phyloP scores from a whole-genome alignment of 495 filamentous ascomycete genomes.

The Talaromyces ruber region DNA sequence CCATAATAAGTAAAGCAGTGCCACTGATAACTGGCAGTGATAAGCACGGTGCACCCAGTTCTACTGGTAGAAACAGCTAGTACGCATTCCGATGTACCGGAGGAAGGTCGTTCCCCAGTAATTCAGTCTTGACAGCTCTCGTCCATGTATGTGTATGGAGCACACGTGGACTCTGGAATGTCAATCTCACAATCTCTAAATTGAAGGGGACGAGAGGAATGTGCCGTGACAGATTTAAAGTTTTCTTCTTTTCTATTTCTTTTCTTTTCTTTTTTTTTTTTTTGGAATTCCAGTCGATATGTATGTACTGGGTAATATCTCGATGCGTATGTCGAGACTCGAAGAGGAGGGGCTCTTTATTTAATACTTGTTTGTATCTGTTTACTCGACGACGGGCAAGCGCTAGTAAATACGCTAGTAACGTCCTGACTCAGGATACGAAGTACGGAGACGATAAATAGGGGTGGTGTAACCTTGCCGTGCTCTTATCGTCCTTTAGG shows the following conservation, averaged over 20 bases:
- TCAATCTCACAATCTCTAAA: background rate
- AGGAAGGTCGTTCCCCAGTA: background rate
- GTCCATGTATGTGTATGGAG: no score
- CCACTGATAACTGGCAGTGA: no score
- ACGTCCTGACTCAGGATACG: background rate
- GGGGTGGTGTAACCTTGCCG: background rate
- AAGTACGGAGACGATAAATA: background rate
- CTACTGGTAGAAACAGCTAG: background rate
- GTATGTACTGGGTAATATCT: no score
- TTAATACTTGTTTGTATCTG: background rate
- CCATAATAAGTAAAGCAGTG: no score
- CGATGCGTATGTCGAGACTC: no score
- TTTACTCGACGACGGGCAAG: no score
- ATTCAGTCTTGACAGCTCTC: background rate
- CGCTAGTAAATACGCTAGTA: background rate
- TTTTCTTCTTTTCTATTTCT: no score
- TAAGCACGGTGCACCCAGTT: no score
- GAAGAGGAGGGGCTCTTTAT: background rate
- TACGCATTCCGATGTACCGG: background rate
- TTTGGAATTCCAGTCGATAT: background rate
- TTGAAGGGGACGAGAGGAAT: background rate
- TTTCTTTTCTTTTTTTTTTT: no score
- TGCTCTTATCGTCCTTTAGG: background rate
- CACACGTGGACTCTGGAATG: background rate
- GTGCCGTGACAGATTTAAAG: background rate